Percentiles rank a stretch among this genome's conserved stretches.
Evolutionary conservation across 495 filamentous ascomycete species (phyloP).

Genomic region (Penicillium macrosclerotiorum): DNA sequence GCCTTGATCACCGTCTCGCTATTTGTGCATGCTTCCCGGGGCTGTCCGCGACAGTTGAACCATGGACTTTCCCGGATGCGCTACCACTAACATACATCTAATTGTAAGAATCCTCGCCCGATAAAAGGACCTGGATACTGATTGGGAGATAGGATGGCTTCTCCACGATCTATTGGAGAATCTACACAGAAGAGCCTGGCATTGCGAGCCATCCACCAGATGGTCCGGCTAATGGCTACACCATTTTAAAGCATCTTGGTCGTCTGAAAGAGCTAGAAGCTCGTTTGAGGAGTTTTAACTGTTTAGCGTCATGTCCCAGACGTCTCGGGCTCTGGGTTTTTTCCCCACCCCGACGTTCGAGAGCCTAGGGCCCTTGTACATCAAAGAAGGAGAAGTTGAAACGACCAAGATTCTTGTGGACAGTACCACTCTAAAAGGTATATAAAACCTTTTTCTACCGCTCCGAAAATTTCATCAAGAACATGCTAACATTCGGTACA

Average conservation of each 20-base stretch:
- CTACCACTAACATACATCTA: conserved; percentile 46
- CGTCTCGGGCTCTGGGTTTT: conserved; percentile 46
- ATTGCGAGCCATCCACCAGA: conserved; percentile 36
- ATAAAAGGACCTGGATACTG: conserved; percentile 5
- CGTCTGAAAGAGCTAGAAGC: conserved; percentile 46
- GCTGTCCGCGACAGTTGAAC: conserved; percentile 33
- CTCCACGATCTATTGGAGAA: conserved; percentile 49
- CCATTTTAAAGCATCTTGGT: conserved; percentile 45
- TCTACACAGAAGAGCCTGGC: conserved; percentile 45
- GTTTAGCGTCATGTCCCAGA: conserved; percentile 43
- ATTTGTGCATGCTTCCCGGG: conserved; percentile 29
- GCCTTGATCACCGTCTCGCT: conserved; percentile 22
- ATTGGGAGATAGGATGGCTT: conserved; percentile 43
- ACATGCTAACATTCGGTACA: conserved; percentile 17
- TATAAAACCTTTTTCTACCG: background rate
- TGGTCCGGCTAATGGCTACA: conserved; percentile 38
- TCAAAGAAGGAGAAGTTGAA: conserved; percentile 27
- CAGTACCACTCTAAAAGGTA: conserved; percentile 41
- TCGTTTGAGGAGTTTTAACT: conserved; percentile 34
- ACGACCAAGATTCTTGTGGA: conserved; percentile 35
- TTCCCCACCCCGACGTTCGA: conserved; percentile 44
- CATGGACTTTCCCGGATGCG: conserved; percentile 50
- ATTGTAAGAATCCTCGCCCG: conserved; percentile 35
- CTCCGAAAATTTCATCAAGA: no score
- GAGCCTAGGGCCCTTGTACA: conserved; percentile 29